These are phyloP conservation scores for Camelina laxa DNA, from an alignment of 345 rosid genomes.

Conservation along the genomic window DNA sequence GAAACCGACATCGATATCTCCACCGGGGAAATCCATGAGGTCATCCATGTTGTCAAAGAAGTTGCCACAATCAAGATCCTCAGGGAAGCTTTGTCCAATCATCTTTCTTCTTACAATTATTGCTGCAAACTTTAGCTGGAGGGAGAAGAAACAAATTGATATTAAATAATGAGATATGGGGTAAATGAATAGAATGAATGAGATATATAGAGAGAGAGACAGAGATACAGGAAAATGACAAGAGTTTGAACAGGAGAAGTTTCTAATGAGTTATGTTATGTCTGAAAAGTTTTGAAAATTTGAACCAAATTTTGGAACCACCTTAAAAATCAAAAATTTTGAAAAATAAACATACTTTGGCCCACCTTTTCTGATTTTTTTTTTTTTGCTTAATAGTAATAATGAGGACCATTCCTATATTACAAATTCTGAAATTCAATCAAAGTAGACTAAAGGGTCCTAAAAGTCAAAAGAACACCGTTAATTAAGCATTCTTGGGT, in stretches of 20 bases:
- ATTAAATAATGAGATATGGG: constrained; percentile 11
- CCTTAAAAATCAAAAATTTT: constrained; percentile 37
- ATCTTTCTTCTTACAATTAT: constrained; percentile 52
- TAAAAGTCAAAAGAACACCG: constrained; percentile 36
- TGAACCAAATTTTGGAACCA: constrained; percentile 42
- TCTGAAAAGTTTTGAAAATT: constrained; percentile 19
- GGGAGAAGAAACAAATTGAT: not conserved
- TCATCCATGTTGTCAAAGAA: constrained; percentile 97
- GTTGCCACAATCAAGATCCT: constrained; percentile 87
- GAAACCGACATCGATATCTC: constrained; percentile 61
- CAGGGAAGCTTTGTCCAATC: constrained; percentile 75
- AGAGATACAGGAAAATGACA: constrained; percentile 29
- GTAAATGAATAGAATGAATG: too few relatives aligned
- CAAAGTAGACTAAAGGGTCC: constrained; percentile 10
- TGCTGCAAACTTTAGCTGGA: not conserved
- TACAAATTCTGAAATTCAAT: constrained; percentile 28
- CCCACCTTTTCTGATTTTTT: constrained; percentile 39
- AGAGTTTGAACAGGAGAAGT: constrained; percentile 25
- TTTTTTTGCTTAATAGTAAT: not conserved
- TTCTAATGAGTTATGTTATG: constrained; percentile 7
- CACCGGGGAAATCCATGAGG: constrained; percentile 78
- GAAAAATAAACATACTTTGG: constrained; percentile 39
- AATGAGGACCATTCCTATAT: constrained; percentile 29
- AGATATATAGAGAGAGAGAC: constrained; percentile 2
- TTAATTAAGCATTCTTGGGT: constrained; percentile 38